These are phyloP conservation scores for Populus hybrid DNA, from an alignment of 441 rosid species.

Conservation along the genomic window DNA sequence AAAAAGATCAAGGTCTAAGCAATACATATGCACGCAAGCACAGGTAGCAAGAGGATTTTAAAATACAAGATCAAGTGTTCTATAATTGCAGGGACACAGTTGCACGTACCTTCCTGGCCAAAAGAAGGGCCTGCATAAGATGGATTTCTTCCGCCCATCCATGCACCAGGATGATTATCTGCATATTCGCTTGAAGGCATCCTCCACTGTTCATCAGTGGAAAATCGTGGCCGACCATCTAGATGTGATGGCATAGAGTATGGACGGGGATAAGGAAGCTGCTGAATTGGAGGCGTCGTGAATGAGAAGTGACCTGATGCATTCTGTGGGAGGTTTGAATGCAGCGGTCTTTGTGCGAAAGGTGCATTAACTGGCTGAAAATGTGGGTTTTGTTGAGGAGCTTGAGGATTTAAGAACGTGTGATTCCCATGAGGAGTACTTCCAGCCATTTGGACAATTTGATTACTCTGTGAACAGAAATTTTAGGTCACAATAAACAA, in stretches of 20 bases:
- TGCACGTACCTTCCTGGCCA: slow-evolving; percentile 76
- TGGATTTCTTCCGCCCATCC: slow-evolving; percentile 78
- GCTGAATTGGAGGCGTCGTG: slow-evolving; percentile 64
- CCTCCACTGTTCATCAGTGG: slow-evolving; percentile 83
- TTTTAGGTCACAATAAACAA: slow-evolving; percentile 8
- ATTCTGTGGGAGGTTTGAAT: slow-evolving; percentile 50
- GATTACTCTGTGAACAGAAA: slow-evolving; percentile 56
- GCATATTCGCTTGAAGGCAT: slow-evolving; percentile 61
- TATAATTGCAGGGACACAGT: not conserved
- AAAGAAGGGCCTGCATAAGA: slow-evolving; percentile 62
- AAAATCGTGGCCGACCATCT: slow-evolving; percentile 62
- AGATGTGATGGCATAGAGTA: slow-evolving; percentile 63
- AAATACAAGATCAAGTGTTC: not conserved
- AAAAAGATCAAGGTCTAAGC: not conserved
- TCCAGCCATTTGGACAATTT: slow-evolving; percentile 57
- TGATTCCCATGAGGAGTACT: slow-evolving; percentile 57
- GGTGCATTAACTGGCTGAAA: slow-evolving; percentile 61
- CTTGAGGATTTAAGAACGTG: slow-evolving; percentile 55
- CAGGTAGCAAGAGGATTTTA: not conserved
- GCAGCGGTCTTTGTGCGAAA: slow-evolving; percentile 61
- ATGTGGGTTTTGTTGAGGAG: slow-evolving; percentile 68
- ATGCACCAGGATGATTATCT: slow-evolving; percentile 63
- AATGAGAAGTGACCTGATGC: slow-evolving; percentile 71
- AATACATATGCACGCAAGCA: not conserved
- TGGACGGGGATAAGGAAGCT: slow-evolving; percentile 63